Percentiles rank a stretch among this genome's conserved stretches.
phyloP scores from a whole-genome alignment of 331 rosid species.

The Pyrus hybrid region DNA sequence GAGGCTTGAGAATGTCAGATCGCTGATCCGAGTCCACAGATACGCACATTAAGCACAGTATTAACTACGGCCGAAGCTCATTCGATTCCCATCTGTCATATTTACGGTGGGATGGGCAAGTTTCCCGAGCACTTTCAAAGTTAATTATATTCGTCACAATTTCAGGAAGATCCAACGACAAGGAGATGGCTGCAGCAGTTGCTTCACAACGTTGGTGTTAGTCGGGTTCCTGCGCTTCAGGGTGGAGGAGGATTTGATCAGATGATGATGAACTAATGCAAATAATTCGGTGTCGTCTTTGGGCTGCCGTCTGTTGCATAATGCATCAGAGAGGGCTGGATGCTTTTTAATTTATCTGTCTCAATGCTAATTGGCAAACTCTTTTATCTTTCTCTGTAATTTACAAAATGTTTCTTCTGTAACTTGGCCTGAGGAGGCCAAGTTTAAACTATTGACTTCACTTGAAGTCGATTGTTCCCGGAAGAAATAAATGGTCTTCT shows the following conservation, averaged over 20 bases:
- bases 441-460: not conserved
- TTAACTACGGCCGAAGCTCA: not conserved
- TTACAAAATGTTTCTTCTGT: not conserved
- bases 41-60: not conserved
- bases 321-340: constrained; percentile 1
- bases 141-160: not conserved
- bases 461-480: not conserved
- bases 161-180: constrained; percentile 76
- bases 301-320: constrained; percentile 1
- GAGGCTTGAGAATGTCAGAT: not conserved
- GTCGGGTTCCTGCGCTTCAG: constrained; percentile 32
- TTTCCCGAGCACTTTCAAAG: not conserved
- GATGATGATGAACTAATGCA: constrained; percentile 18
- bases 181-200: constrained; percentile 57
- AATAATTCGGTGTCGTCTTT: not conserved
- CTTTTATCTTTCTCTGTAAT: not conserved
- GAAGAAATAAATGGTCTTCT: not conserved
- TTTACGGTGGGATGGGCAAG: not conserved
- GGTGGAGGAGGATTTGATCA: constrained; percentile 50
- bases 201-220: constrained; percentile 51
- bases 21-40: not conserved
- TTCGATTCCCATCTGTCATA: not conserved
- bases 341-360: not conserved
- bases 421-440: not conserved
- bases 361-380: not conserved